Conservation (phyloP, 192 early-diverging fungal genomes). For the Oehlia diaphana region DNA sequence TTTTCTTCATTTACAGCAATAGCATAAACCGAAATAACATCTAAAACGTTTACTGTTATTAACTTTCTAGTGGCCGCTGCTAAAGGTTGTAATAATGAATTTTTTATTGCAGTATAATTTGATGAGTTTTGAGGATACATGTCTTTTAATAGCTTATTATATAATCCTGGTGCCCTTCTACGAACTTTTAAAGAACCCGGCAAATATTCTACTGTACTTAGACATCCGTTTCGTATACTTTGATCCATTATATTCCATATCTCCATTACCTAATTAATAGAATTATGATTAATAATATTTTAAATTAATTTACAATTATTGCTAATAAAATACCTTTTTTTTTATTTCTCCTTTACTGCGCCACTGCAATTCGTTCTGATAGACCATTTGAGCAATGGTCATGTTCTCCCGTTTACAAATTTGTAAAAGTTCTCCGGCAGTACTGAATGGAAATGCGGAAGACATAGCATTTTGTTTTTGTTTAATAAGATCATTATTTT, state of each 20-base stretch:
- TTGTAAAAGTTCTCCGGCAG: conserved; percentile 73
- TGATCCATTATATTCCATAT: conserved; percentile 96
- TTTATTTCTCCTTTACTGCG: conserved; percentile 78
- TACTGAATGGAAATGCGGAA: conserved; percentile 82
- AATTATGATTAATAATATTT: too few species aligned
- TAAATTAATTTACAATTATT: background rate
- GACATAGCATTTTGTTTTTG: conserved; percentile 64
- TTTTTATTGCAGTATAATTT: background rate
- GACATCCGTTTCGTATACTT: conserved; percentile 73
- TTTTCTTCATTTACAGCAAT: conserved; percentile 97
- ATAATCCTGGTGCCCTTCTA: conserved; percentile 84
- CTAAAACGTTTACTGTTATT: conserved; percentile 56
- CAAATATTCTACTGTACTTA: conserved; percentile 61
- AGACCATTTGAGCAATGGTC: conserved; percentile 95
- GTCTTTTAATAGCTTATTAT: conserved; percentile 83
- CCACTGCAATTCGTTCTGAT: conserved; percentile 93
- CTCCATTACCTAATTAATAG: conserved; percentile 49
- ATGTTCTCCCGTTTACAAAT: conserved; percentile 81
- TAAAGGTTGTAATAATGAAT: background rate
- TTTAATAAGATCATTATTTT: conserved; percentile 54
- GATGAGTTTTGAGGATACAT: conserved; percentile 45
- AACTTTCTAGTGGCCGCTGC: background rate
- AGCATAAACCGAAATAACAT: conserved; percentile 91
- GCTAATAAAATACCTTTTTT: conserved; percentile 26
- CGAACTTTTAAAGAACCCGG: conserved; percentile 82